Conservation (phyloP, 2,329 filamentous ascomycete genomes). For the Metarhizium humberi region DNA sequence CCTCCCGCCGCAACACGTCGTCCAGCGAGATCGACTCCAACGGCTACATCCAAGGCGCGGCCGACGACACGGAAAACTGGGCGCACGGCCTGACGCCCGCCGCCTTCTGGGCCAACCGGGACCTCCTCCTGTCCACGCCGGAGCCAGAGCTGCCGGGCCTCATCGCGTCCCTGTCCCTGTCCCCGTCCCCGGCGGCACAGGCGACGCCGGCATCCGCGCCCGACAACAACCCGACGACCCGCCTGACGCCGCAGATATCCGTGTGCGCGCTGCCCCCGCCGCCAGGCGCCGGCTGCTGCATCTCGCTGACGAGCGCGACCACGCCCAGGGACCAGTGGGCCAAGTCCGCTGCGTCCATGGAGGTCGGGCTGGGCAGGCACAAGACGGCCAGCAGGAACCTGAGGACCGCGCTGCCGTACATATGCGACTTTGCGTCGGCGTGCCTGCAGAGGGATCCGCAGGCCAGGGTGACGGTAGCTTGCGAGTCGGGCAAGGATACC, state of each 20-base stretch:
- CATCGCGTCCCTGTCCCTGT: constrained; percentile 30
- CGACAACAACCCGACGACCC: neutral
- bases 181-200: too few species aligned
- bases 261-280: constrained; percentile 26
- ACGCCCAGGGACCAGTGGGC: constrained; percentile 35
- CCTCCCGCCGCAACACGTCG: constrained; percentile 56
- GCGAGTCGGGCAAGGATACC: constrained; percentile 70
- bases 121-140: constrained; percentile 47
- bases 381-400: constrained; percentile 80
- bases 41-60: constrained; percentile 83
- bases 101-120: constrained; percentile 68
- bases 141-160: constrained; percentile 54
- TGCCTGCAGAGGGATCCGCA: constrained; percentile 21
- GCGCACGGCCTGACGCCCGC: constrained; percentile 66
- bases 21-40: constrained; percentile 56
- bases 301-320: constrained; percentile 32
- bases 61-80: constrained; percentile 94
- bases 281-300: constrained; percentile 22
- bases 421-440: constrained; percentile 45
- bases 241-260: constrained; percentile 26
- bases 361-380: constrained; percentile 57
- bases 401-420: constrained; percentile 56
- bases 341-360: constrained; percentile 28
- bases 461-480: constrained; percentile 48
- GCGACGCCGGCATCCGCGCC: neutral